Conservation (phyloP, 805 yeast genomes). For the Pichia occidentalis region DNA sequence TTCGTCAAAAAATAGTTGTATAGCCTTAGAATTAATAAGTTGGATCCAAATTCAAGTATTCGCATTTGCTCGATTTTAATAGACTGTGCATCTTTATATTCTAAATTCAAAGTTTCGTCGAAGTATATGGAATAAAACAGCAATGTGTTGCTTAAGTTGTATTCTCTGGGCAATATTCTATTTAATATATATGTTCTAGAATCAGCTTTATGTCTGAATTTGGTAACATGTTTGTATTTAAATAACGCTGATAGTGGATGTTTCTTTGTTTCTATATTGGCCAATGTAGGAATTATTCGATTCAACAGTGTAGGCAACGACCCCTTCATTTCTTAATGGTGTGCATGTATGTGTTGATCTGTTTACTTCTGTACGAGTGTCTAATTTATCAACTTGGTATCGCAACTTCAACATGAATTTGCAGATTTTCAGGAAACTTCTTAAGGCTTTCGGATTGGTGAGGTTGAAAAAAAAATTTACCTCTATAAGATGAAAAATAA, state of each 20-base stretch:
- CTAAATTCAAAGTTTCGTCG: slow-evolving; percentile 5
- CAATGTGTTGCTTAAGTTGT: slow-evolving; percentile 16
- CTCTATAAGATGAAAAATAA: no score
- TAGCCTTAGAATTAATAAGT: slow-evolving; percentile 7
- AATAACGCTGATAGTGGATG: slow-evolving; percentile 3
- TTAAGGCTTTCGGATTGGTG: no score
- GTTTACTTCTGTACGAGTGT: not conserved
- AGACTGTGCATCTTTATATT: not conserved
- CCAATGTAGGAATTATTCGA: not conserved
- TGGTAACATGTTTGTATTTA: slow-evolving; percentile 14
- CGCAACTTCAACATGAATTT: no score
- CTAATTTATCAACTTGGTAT: no score
- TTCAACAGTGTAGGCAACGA: not conserved
- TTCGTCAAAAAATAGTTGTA: slow-evolving; percentile 3
- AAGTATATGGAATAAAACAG: slow-evolving; percentile 21
- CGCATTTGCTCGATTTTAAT: slow-evolving; percentile 8
- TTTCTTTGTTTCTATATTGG: slow-evolving; percentile 1
- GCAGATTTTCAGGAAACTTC: no score
- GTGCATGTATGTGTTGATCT: not conserved
- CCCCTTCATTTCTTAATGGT: slow-evolving; percentile 1
- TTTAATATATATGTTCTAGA: slow-evolving; percentile 20
- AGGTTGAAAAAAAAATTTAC: no score
- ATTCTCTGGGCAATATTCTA: slow-evolving; percentile 21
- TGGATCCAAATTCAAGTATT: slow-evolving; percentile 13
- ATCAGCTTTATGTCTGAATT: slow-evolving; percentile 20